Percentiles rank a stretch among this genome's conserved stretches.
Conservation (phyloP, 2,329 filamentous ascomycete species). For the Penicillium olsonii region DNA sequence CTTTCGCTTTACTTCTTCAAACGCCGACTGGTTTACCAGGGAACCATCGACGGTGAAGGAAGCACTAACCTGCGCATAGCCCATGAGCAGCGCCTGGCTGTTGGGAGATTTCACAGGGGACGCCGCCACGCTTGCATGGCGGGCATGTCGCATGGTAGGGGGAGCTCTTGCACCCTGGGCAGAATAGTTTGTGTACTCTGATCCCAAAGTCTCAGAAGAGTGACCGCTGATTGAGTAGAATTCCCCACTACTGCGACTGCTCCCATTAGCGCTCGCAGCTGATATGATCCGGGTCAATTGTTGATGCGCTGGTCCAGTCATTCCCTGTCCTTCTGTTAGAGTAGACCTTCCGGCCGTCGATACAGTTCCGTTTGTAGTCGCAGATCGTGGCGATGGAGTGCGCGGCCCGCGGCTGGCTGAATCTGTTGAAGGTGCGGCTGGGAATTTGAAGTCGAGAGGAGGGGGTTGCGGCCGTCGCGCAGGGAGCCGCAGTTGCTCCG, state of each 20-base stretch:
- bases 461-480: constrained; percentile 39
- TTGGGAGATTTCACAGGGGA: constrained; percentile 18
- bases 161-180: constrained; percentile 55
- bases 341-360: constrained; percentile 17
- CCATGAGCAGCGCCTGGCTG: constrained; percentile 88
- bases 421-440: constrained; percentile 44
- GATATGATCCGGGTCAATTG: constrained; percentile 69
- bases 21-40: constrained; percentile 81
- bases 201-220: constrained; percentile 88
- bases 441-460: constrained; percentile 59
- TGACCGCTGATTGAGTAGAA: constrained; percentile 95
- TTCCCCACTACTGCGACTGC: constrained; percentile 87
- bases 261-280: constrained; percentile 72
- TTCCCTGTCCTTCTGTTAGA: constrained; percentile 25
- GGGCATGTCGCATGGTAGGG: constrained; percentile 35
- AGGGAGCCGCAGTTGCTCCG: constrained; percentile 45
- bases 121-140: constrained; percentile 47
- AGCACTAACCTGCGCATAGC: constrained; percentile 90
- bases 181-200: constrained; percentile 68
- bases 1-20: constrained; percentile 95
- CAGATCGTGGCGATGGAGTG: constrained; percentile 32
- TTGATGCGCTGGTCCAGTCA: constrained; percentile 33
- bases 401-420: constrained; percentile 26
- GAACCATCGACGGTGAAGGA: constrained; percentile 91
- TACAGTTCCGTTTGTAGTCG: constrained; percentile 23